A percentile compares a stretch with the other conserved stretches of the same genome.
Conservation (phyloP, 805 yeast species). For the Saccharomycopsis synnaedendra region DNA sequence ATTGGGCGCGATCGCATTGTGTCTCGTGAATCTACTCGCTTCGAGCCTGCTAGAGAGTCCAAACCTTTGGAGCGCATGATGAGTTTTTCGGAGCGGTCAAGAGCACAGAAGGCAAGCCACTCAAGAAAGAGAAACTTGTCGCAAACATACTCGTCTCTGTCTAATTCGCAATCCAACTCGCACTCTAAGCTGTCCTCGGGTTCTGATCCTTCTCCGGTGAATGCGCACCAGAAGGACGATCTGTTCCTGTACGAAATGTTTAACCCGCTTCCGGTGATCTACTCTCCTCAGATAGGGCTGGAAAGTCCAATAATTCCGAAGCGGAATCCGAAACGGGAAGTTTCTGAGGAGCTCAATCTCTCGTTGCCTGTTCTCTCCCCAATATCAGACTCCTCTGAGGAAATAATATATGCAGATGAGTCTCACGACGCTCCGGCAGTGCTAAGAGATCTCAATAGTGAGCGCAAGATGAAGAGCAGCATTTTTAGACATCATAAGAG, state of each 20-base stretch:
- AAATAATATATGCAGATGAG: slow-evolving; percentile 17
- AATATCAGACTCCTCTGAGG: slow-evolving; percentile 16
- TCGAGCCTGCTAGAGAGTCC: slow-evolving; percentile 1
- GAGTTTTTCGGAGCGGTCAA: slow-evolving; percentile 5
- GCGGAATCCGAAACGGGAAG: background rate
- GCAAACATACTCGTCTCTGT: slow-evolving; percentile 10
- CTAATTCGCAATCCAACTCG: background rate
- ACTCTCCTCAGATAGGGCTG: slow-evolving; percentile 1
- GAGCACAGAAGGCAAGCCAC: slow-evolving; percentile 14
- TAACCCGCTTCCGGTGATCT: slow-evolving; percentile 10
- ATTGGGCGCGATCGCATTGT: no score
- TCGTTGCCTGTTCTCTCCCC: slow-evolving; percentile 1
- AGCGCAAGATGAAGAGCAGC: background rate
- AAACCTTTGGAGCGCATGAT: slow-evolving; percentile 1
- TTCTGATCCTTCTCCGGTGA: slow-evolving; percentile 1
- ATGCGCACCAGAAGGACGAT: slow-evolving; percentile 5
- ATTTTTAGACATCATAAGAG: slow-evolving; percentile 17
- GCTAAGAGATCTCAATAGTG: no score
- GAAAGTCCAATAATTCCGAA: background rate
- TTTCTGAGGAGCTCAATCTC: slow-evolving; percentile 1
- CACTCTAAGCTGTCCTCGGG: background rate
- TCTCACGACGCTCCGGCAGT: background rate
- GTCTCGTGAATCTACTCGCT: no score
- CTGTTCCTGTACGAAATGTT: slow-evolving; percentile 6
- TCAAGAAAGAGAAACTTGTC: slow-evolving; percentile 13